Conservation (phyloP, 2,329 filamentous ascomycete species). For the Teratosphaeria zuluensis region DNA sequence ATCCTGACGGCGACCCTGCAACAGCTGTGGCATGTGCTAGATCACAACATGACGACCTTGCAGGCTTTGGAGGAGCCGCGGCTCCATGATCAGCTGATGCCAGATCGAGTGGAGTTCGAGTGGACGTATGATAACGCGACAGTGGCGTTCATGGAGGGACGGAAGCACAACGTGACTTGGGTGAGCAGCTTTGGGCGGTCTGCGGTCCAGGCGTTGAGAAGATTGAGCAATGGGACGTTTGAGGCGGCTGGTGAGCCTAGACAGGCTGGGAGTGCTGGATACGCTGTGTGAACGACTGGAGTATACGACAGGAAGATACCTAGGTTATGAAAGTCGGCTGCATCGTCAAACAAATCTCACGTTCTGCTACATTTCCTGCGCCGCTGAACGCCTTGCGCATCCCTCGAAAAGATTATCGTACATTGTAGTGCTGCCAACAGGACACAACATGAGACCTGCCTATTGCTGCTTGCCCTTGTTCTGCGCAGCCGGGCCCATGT, state of each 20-base stretch:
- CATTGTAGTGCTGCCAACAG: too few relatives aligned
- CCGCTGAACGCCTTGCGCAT: too few relatives aligned
- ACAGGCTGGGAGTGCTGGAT: conserved; percentile 60
- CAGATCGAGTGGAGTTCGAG: conserved; percentile 60
- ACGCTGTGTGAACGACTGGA: conserved; percentile 25
- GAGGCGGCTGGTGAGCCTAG: conserved; percentile 70
- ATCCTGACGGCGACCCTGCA: conserved; percentile 76
- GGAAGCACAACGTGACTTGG: conserved; percentile 65
- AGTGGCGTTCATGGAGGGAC: conserved; percentile 50
- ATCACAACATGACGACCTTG: conserved; percentile 50
- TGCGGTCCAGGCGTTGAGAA: conserved; percentile 60
- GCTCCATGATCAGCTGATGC: conserved; percentile 74
- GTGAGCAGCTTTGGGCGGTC: conserved; percentile 50
- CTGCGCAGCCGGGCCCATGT: conserved; percentile 79
- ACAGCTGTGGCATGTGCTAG: conserved; percentile 62
- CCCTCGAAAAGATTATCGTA: too few relatives aligned
- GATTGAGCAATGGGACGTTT: conserved; percentile 56
- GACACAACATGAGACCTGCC: background rate
- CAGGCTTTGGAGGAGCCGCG: conserved; percentile 58
- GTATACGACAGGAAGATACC: background rate
- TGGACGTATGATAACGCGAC: conserved; percentile 56
- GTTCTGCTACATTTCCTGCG: too few relatives aligned
- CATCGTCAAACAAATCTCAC: too few relatives aligned
- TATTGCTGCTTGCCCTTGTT: conserved; percentile 33
- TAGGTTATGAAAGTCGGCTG: background rate